Percentiles rank a stretch among this genome's conserved stretches.
Conservation (phyloP, 495 filamentous ascomycete species). For the Hyaloscypha finlandica region DNA sequence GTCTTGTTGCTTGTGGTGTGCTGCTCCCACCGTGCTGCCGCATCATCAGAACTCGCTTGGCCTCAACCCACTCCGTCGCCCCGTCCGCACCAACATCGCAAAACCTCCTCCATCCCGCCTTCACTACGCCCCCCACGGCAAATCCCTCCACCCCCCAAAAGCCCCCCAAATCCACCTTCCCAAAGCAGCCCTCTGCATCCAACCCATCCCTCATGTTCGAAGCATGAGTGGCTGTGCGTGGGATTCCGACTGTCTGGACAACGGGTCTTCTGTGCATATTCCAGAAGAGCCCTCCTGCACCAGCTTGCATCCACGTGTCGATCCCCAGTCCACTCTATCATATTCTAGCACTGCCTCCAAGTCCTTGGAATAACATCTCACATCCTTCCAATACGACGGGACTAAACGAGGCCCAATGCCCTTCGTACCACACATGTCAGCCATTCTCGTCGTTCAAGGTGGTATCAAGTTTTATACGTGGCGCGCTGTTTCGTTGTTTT, state of each 20-base stretch:
- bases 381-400: too few relatives aligned
- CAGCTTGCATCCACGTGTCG: background rate
- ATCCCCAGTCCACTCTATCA: background rate
- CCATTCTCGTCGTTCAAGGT: too few relatives aligned
- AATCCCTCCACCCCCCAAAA: background rate
- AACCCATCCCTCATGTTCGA: background rate
- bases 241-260: slow-evolving; percentile 12
- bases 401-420: too few relatives aligned
- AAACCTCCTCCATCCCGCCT: background rate
- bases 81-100: background rate
- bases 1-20: background rate
- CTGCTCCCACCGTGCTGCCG: background rate
- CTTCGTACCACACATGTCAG: too few relatives aligned
- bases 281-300: slow-evolving; percentile 14
- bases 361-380: background rate
- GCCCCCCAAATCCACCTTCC: background rate
- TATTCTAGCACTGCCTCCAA: background rate
- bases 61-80: background rate
- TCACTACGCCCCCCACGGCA: background rate
- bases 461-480: too few relatives aligned
- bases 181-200: slow-evolving; percentile 8
- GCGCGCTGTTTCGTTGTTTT: too few relatives aligned
- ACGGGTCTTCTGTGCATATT: slow-evolving; percentile 25
- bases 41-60: background rate
- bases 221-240: background rate